phyloP scores from a whole-genome alignment of 129 eudicot species.

The Lonicera japonica region DNA sequence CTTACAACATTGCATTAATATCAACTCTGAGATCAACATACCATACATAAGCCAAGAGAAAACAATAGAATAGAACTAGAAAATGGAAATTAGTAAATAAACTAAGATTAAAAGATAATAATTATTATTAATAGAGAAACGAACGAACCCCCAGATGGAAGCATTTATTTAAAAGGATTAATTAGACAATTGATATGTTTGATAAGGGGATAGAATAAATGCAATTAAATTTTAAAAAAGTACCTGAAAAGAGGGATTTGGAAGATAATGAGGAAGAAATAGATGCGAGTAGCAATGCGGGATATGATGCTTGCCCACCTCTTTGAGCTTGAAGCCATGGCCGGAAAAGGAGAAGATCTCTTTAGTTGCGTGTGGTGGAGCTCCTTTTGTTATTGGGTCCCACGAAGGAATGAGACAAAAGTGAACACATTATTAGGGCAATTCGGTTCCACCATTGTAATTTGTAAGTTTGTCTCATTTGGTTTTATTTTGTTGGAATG shows the following conservation, averaged over 20 bases:
- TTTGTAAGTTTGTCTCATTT: no score
- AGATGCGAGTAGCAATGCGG: slow-evolving; percentile 21
- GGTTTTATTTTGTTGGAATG: no score
- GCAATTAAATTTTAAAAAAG: background rate
- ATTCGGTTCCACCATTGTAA: no score
- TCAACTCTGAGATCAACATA: background rate
- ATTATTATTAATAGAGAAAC: background rate
- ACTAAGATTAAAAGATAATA: background rate
- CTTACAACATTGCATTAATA: background rate
- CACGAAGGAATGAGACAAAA: no score
- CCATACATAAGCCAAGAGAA: background rate
- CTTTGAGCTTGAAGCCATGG: slow-evolving; percentile 29
- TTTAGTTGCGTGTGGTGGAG: no score
- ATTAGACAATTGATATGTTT: no score
- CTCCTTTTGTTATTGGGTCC: background rate
- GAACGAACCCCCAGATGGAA: background rate
- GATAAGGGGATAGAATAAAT: background rate
- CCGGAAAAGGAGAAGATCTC: background rate
- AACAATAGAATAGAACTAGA: background rate
- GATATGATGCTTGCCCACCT: slow-evolving; percentile 34
- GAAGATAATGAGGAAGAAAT: slow-evolving; percentile 34
- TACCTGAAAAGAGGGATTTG: slow-evolving; percentile 63
- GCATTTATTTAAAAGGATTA: background rate
- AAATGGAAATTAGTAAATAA: background rate
- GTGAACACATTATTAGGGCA: no score